Percentiles rank a stretch among this genome's conserved stretches.
Conservation (phyloP, 2,329 filamentous ascomycete genomes). For the Cryphonectria parasitica region DNA sequence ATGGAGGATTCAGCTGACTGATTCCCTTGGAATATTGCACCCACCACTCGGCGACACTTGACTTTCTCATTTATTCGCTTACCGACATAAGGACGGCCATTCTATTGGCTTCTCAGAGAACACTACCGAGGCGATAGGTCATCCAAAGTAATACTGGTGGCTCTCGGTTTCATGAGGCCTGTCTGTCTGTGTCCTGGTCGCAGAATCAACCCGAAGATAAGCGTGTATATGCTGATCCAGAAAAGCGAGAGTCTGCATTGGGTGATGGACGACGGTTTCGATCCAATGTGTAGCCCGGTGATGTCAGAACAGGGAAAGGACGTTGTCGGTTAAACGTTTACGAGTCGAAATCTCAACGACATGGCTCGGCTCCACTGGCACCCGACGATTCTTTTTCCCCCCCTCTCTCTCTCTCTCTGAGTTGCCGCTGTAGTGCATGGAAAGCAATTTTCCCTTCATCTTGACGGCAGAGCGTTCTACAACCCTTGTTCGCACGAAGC, state of each 20-base stretch:
- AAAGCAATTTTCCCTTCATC: neutral
- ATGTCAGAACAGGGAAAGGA: neutral
- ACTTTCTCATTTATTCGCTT: neutral
- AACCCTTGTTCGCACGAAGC: no score
- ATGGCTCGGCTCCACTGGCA: neutral
- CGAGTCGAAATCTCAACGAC: neutral
- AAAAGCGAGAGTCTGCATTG: neutral
- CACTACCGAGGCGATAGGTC: neutral
- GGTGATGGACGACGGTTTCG: neutral
- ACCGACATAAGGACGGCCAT: neutral
- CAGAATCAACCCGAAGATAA: constrained; percentile 3
- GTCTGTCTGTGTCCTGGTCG: neutral
- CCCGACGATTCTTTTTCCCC: neutral
- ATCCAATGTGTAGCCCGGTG: neutral
- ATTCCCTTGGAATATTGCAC: neutral
- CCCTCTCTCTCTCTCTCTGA: no score
- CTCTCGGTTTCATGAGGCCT: neutral
- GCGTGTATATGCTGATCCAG: constrained; percentile 14
- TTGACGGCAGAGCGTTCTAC: constrained; percentile 10
- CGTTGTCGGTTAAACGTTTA: constrained; percentile 9
- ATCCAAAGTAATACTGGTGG: neutral
- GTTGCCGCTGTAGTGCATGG: no score
- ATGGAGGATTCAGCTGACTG: no score
- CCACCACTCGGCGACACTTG: neutral
- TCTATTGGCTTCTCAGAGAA: neutral